phyloP scores from a whole-genome alignment of 352 stramenopile species.

The Pilasporangium apinafurcum region DNA sequence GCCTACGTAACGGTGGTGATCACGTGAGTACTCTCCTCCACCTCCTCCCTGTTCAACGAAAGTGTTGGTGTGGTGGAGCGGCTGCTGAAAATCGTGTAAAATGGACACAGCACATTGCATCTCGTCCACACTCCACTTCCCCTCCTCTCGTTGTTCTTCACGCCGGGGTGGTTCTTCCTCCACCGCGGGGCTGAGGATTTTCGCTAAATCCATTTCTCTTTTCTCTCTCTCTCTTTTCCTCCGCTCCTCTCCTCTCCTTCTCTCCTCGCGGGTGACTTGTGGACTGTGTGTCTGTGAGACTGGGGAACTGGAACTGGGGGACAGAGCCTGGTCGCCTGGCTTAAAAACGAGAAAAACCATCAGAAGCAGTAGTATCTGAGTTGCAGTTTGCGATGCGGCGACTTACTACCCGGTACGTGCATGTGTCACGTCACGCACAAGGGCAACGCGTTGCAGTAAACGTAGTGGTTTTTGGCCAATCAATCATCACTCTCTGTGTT shows the following conservation, averaged over 20 bases:
- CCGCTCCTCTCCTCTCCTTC: slow-evolving; percentile 1
- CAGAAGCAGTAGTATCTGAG: slow-evolving; percentile 12
- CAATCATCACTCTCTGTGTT: too few relatives aligned
- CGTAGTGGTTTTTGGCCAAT: too few relatives aligned
- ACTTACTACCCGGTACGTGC: slow-evolving; percentile 14
- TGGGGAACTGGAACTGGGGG: slow-evolving; percentile 26
- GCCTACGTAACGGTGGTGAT: too few relatives aligned
- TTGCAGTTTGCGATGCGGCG: slow-evolving; percentile 30
- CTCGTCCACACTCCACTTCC: slow-evolving; percentile 40
- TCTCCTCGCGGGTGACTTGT: slow-evolving; percentile 6
- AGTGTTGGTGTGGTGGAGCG: slow-evolving; percentile 6
- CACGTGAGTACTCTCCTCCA: too few relatives aligned
- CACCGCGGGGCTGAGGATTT: slow-evolving; percentile 36
- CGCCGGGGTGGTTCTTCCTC: slow-evolving; percentile 14
- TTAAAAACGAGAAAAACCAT: slow-evolving; percentile 36
- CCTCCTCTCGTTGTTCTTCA: background rate
- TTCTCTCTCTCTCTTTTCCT: too few relatives aligned
- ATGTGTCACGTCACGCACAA: slow-evolving; percentile 48
- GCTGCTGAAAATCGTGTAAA: slow-evolving; percentile 49
- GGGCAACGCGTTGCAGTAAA: too few relatives aligned
- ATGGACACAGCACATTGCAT: slow-evolving; percentile 57
- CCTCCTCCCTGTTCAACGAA: too few relatives aligned
- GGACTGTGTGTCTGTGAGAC: slow-evolving; percentile 4
- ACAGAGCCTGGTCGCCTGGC: slow-evolving; percentile 9
- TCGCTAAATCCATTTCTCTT: slow-evolving; percentile 38